Conservation (phyloP, 2,329 filamentous ascomycete genomes). For the Claviceps paspali region DNA sequence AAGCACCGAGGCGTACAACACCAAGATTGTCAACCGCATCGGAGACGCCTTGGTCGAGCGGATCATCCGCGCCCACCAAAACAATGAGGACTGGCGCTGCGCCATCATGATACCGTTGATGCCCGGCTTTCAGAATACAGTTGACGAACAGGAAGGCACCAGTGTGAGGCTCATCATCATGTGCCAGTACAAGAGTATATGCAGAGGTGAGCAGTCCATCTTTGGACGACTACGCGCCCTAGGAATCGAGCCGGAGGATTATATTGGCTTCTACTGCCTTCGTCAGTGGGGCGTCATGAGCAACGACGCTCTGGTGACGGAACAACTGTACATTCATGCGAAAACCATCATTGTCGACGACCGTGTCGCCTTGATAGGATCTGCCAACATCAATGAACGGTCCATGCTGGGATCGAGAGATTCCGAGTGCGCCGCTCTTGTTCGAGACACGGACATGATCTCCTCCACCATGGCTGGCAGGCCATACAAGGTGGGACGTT, state of each 20-base stretch:
- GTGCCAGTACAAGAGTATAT: conserved; percentile 93
- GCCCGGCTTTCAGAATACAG: conserved; percentile 96
- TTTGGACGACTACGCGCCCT: conserved; percentile 68
- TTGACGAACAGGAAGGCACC: conserved; percentile 84
- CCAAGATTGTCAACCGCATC: conserved; percentile 81
- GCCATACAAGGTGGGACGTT: conserved; percentile 79
- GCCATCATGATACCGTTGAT: conserved; percentile 86
- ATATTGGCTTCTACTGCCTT: conserved; percentile 87
- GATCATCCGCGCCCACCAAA: conserved; percentile 68
- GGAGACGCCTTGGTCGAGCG: conserved; percentile 89
- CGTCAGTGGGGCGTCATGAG: conserved; percentile 87
- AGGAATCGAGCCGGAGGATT: conserved; percentile 85
- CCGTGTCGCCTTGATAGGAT: conserved; percentile 82
- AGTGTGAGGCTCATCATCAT: conserved; percentile 93
- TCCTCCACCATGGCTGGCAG: conserved; percentile 81
- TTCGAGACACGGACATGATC: conserved; percentile 86
- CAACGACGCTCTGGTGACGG: conserved; percentile 71
- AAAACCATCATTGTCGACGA: conserved; percentile 96
- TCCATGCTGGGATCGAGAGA: conserved; percentile 88
- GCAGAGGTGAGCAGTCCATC: conserved; percentile 79
- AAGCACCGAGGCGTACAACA: conserved; percentile 75
- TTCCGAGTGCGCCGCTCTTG: conserved; percentile 79
- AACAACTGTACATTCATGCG: conserved; percentile 95
- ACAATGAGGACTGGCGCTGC: conserved; percentile 79
- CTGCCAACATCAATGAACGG: conserved; percentile 95